Evolutionary conservation across 768 basidiomycete species (phyloP).

Genomic region (Exidia glandulosa): DNA sequence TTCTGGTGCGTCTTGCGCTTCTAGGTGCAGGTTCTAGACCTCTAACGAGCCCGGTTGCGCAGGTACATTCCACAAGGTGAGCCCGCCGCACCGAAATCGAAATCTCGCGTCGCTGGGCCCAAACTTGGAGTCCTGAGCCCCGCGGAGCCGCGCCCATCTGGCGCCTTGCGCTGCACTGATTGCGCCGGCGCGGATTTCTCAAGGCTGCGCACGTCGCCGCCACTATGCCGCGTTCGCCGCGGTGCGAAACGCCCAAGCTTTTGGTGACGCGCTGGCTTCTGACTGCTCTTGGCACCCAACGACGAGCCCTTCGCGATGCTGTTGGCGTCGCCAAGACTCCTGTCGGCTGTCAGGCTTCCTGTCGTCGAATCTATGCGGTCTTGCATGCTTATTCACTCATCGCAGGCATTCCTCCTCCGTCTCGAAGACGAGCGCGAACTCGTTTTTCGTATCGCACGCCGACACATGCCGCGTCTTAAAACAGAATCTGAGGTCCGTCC

Average conservation of each 20-base stretch:
- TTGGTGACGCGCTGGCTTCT: no score
- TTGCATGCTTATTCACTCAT: background rate
- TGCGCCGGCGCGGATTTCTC: no score
- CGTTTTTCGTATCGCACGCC: conserved; percentile 70
- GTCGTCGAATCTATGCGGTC: background rate
- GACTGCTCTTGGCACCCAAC: no score
- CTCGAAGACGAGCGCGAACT: conserved; percentile 48
- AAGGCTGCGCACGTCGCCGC: no score
- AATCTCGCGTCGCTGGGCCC: background rate
- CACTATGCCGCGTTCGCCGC: no score
- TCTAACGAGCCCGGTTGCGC: background rate
- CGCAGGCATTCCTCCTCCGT: conserved; percentile 66
- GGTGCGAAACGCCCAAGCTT: no score
- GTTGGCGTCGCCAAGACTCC: no score
- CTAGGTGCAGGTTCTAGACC: conserved; percentile 7
- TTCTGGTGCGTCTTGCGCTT: conserved; percentile 40
- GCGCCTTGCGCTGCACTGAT: no score
- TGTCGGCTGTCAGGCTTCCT: background rate
- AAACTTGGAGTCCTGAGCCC: background rate
- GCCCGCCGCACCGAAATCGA: conserved; percentile 9
- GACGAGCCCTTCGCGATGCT: no score
- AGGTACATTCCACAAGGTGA: conserved; percentile 82
- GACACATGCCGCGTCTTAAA: conserved; percentile 69
- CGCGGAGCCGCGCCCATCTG: background rate
- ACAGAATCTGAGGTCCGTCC: conserved; percentile 58